These are phyloP conservation scores for Ogataea hybrid DNA, from an alignment of 1,139 yeast species.

Conservation along the genomic window DNA sequence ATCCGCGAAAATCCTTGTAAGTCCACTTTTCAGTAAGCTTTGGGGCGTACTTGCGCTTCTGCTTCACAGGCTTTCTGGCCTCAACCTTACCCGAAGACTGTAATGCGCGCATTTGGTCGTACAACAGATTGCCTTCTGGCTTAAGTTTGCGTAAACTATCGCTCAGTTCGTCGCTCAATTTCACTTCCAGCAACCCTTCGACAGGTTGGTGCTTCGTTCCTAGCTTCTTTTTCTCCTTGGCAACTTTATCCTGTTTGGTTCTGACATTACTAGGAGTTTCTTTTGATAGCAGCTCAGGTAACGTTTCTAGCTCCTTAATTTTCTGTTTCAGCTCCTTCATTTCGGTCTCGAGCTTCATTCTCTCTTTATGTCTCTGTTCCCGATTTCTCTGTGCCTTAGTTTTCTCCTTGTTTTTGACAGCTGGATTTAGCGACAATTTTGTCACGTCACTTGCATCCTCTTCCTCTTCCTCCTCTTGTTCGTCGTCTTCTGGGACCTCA, in stretches of 20 bases:
- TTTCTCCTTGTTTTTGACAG: constrained; percentile 68
- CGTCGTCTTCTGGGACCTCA: constrained; percentile 44
- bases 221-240: constrained; percentile 31
- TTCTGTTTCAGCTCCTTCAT: constrained; percentile 56
- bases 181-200: constrained; percentile 75
- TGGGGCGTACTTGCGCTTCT: constrained; percentile 64
- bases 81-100: constrained; percentile 88
- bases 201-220: constrained; percentile 56
- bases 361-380: constrained; percentile 63
- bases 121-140: constrained; percentile 87
- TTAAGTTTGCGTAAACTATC: constrained; percentile 80
- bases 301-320: constrained; percentile 55
- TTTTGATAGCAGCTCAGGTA: constrained; percentile 49
- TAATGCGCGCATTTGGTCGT: constrained; percentile 76
- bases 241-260: constrained; percentile 29
- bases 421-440: constrained; percentile 67
- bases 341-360: constrained; percentile 52
- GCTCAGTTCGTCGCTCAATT: constrained; percentile 83
- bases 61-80: constrained; percentile 69
- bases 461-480: constrained; percentile 37
- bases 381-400: constrained; percentile 76
- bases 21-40: constrained; percentile 91
- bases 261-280: constrained; percentile 13
- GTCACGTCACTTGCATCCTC: constrained; percentile 32
- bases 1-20: constrained; percentile 78